Base-by-base conservation (phyloP, 1,284 basidiomycete genomes). In the Schizophyllum amplum region DNA sequence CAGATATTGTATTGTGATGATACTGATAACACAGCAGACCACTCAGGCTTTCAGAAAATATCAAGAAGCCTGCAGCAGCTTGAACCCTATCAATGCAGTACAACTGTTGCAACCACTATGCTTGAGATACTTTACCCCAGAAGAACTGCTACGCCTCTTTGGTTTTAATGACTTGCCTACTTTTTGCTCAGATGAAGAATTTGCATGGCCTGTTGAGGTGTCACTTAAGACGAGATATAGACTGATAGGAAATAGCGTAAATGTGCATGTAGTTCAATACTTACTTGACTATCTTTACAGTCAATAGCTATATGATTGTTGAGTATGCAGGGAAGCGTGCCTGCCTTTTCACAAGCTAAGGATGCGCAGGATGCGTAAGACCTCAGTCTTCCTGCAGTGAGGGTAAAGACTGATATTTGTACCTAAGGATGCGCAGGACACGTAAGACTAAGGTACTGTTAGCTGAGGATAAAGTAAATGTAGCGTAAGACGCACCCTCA, bases 181-280 rank as follows among this genome's bases (percentile, higher is more conserved):
- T 5, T 53, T 56, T 50, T 20, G 57, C n/a, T 49, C 59, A 13
- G 58, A 65, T 7, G 50, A 59, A 2, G 52, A 54, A 6, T 86
- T 88, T 63, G 56, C 65, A 24, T 91, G 87, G 87, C 87, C 87
- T 3, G 63, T 67, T 11, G 66, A 66, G 3, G 68, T 87, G 6
- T 83, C 84, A 2, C 75, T 63, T 1, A 90, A 86, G 68, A 81
- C 83, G 7, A 82, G 82, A 64, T 90, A 91, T 62, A 78, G 81
- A 50, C 70, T 90, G 24, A 84, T 91, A 59, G 89, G 89, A 22
- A 91, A 91, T 66, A 90, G 87, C 59, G 82, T 90, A 5, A 90
- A 90, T 69, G 85, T 90, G 3, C 73, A 74, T 56, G 87, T 90
- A 4, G 83, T 87, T 1, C 72, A 75, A 50, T 68, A 73, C 54